These are phyloP conservation scores for Pythium guiyangense DNA, from an alignment of 352 stramenopile genomes.

Conservation along the genomic window DNA sequence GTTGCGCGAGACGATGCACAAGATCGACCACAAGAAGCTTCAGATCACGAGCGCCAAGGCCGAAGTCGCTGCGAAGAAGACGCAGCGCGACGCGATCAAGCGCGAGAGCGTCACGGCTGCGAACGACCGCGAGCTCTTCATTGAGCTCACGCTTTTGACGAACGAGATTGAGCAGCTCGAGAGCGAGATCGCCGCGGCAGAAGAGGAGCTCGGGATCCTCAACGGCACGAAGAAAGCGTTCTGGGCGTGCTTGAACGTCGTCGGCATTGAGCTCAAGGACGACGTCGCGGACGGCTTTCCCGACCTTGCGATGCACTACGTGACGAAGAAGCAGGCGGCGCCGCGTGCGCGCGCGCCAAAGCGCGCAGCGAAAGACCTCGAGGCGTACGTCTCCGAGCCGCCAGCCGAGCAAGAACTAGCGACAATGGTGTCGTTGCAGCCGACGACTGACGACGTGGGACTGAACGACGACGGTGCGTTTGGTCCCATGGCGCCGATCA, in stretches of 20 bases:
- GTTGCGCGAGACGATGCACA: slow-evolving; percentile 71
- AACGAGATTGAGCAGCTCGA: slow-evolving; percentile 64
- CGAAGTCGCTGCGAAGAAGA: slow-evolving; percentile 36
- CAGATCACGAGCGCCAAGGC: slow-evolving; percentile 27
- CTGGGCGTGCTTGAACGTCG: slow-evolving; percentile 62
- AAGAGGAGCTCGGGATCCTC: slow-evolving; percentile 35
- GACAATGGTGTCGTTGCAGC: neutral
- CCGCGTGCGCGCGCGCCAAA: slow-evolving; percentile 12
- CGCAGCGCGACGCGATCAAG: slow-evolving; percentile 29
- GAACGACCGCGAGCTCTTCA: slow-evolving; percentile 24
- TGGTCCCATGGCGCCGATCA: slow-evolving; percentile 13
- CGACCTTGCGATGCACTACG: slow-evolving; percentile 44
- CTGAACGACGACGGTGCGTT: slow-evolving; percentile 12
- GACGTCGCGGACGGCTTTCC: slow-evolving; percentile 53
- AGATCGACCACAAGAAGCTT: slow-evolving; percentile 59
- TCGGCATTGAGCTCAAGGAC: slow-evolving; percentile 47
- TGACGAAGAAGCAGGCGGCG: slow-evolving; percentile 24
- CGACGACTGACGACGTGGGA: slow-evolving; percentile 16
- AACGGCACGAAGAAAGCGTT: slow-evolving; percentile 49
- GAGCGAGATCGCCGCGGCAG: slow-evolving; percentile 42
- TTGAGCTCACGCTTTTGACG: slow-evolving; percentile 38
- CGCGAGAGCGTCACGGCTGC: slow-evolving; percentile 5
- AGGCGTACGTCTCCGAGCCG: slow-evolving; percentile 9
- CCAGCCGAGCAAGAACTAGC: slow-evolving; percentile 8
- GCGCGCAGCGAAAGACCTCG: slow-evolving; percentile 16